Conservation (phyloP, 805 yeast genomes). For the Kockiozyma suomiensis region DNA sequence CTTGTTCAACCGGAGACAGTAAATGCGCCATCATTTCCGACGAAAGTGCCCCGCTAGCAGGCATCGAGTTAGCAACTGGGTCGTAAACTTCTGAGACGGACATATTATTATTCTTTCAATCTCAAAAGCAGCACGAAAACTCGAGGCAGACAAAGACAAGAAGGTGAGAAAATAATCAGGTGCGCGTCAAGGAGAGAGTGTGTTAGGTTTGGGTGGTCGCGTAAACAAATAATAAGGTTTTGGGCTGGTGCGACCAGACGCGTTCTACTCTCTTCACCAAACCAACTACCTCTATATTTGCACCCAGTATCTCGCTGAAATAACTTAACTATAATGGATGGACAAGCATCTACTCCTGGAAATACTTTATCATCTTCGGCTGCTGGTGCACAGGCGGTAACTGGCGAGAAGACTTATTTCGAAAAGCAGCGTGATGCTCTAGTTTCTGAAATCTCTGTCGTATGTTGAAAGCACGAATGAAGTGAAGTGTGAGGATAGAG, state of each 20-base stretch:
- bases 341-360: conserved; percentile 1
- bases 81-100: background rate
- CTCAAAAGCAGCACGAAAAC: background rate
- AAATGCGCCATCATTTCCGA: conserved; percentile 19
- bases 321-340: background rate
- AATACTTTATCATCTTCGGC: background rate
- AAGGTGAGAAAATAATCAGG: background rate
- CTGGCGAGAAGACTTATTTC: conserved; percentile 45
- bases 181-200: background rate
- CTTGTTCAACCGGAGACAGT: conserved; percentile 27
- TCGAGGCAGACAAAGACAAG: background rate
- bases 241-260: background rate
- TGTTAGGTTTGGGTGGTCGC: conserved; percentile 1
- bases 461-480: conserved; percentile 25
- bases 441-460: conserved; percentile 57
- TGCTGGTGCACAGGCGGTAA: background rate
- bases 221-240: background rate
- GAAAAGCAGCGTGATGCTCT: conserved; percentile 62
- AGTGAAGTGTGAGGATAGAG: too few species aligned
- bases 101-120: background rate
- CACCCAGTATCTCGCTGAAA: background rate
- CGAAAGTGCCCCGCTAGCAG: background rate
- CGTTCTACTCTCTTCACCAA: background rate
- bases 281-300: too few species aligned
- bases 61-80: background rate